Percentiles rank a stretch among this genome's conserved stretches.
These are phyloP conservation scores for Dalechampia spathulata DNA, from an alignment of 441 rosid genomes.

Conservation along the genomic window DNA sequence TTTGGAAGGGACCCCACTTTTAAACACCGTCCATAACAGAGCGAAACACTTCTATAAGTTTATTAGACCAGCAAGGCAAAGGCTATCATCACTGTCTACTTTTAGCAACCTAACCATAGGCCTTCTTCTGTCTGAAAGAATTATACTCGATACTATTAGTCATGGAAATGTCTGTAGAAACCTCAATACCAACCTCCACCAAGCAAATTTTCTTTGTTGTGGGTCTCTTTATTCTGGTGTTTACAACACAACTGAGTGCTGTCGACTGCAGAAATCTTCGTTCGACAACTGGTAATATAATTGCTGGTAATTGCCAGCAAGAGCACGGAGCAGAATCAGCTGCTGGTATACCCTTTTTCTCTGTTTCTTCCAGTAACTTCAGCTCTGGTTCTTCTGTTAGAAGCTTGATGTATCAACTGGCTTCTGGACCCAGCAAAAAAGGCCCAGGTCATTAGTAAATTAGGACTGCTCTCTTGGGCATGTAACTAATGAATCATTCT, in stretches of 20 bases:
- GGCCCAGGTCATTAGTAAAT: slow-evolving; percentile 60
- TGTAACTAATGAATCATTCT: too few species aligned
- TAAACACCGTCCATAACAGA: slow-evolving; percentile 20
- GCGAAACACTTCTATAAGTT: slow-evolving; percentile 14
- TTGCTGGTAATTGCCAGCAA: slow-evolving; percentile 10
- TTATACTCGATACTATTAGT: background rate
- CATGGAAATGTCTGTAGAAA: background rate
- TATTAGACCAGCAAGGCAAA: background rate
- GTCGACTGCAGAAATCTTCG: slow-evolving; percentile 40
- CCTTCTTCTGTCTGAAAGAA: too few species aligned
- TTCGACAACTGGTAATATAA: slow-evolving; percentile 6
- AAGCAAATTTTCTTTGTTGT: slow-evolving; percentile 21
- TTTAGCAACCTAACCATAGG: too few species aligned
- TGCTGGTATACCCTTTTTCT: slow-evolving; percentile 13
- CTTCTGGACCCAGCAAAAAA: slow-evolving; percentile 76
- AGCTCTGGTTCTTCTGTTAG: slow-evolving; percentile 22
- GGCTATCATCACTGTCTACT: background rate
- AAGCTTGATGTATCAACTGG: slow-evolving; percentile 45
- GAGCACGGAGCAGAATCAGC: slow-evolving; percentile 18
- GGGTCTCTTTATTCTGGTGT: slow-evolving; percentile 23
- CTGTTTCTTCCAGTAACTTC: slow-evolving; percentile 24
- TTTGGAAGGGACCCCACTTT: slow-evolving; percentile 16
- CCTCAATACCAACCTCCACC: background rate
- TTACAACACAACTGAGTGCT: slow-evolving; percentile 23
- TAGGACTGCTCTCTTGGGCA: too few species aligned